phyloP scores from a whole-genome alignment of 1,284 basidiomycete genomes.

The Leccinum colubrinum region DNA sequence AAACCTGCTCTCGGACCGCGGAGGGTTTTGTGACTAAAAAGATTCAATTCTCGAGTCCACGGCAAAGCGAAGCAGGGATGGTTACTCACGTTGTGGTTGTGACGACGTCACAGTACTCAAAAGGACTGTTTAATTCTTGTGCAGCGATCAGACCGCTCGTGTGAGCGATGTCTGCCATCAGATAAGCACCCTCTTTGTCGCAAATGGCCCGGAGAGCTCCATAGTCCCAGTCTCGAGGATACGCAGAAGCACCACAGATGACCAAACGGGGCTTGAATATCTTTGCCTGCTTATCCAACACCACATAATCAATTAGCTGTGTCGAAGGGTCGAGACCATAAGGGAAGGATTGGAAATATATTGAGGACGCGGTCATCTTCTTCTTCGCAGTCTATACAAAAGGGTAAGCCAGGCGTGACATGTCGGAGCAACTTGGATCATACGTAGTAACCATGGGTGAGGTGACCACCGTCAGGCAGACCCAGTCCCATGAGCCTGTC shows the following conservation, averaged over 20 bases:
- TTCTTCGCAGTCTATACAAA: slow-evolving; percentile 88
- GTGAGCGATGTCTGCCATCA: slow-evolving; percentile 97
- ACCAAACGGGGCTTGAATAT: slow-evolving; percentile 96
- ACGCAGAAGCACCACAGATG: slow-evolving; percentile 98
- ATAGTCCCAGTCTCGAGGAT: slow-evolving; percentile 99
- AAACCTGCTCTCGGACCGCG: slow-evolving; percentile 97
- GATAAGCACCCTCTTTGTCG: slow-evolving; percentile 87
- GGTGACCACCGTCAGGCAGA: slow-evolving; percentile 96
- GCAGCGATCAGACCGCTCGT: slow-evolving; percentile 96
- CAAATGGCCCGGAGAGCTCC: slow-evolving; percentile 79
- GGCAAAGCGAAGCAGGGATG: neutral
- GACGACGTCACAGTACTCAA: slow-evolving; percentile 97
- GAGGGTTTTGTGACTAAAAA: slow-evolving; percentile 90
- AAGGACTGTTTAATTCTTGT: slow-evolving; percentile 90
- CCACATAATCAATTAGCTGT: slow-evolving; percentile 90
- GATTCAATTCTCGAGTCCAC: neutral
- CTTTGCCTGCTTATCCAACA: slow-evolving; percentile 85
- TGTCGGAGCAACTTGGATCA: slow-evolving; percentile 25
- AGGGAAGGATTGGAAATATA: slow-evolving; percentile 99
- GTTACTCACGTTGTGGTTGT: slow-evolving; percentile 85
- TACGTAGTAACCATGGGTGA: slow-evolving; percentile 97
- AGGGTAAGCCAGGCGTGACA: slow-evolving; percentile 1
- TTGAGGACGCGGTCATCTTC: slow-evolving; percentile 99
- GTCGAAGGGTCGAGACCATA: slow-evolving; percentile 86
- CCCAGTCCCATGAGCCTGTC: slow-evolving; percentile 99